Evolutionary conservation across 2,329 filamentous ascomycete species (phyloP), one percentile per base, ranked within the genome.

Genomic region (Boeremia exigua): DNA sequence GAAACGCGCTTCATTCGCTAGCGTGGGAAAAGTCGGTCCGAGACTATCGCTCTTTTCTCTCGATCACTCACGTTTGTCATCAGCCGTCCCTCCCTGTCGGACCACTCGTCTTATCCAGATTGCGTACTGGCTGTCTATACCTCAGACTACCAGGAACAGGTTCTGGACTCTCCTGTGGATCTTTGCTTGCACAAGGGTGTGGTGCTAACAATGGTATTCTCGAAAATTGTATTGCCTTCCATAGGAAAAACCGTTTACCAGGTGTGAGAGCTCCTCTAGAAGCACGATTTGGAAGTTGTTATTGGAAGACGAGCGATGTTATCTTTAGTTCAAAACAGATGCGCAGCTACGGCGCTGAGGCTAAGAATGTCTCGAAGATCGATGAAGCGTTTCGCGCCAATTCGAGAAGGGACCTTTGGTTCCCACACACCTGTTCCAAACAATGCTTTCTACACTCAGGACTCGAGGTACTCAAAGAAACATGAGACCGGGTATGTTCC

Each of bases 341-440:
- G 23, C 9, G 7, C 28, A 19, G 40, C 4, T 53, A 38, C 5
- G 40, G 28, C 25, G 9, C 44, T 45, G 48, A 48, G 10, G 44
- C 48, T 23, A 19, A 19, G 38, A 27, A 2, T 34, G 54, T 56
- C 43, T 42, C 48, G 37, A n/a, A 32, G 29, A 40, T 45, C 37
- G 29, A 38, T 11, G 19, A 28, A 7, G 30, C n/a, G 54, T 57
- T 57, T 57, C 40, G 47, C 48, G 48, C 44, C 48, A 52, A 52
- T 48, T 48, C 44, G 17, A 30, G 45, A 48, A 45, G 44, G 37
- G 52, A 53, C 39, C 54, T 47, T 12, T 38, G 19, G 43, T 56
- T 56, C 32, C 43, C 43, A 52, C 48, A 28, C 15, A 25, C 15
- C 29, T 51, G 33, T 43, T 48, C 44, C 34, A 48, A 57, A 48